These are phyloP conservation scores for Botrytis galanthina DNA, from an alignment of 2,329 filamentous ascomycete species.

Conservation along the genomic window DNA sequence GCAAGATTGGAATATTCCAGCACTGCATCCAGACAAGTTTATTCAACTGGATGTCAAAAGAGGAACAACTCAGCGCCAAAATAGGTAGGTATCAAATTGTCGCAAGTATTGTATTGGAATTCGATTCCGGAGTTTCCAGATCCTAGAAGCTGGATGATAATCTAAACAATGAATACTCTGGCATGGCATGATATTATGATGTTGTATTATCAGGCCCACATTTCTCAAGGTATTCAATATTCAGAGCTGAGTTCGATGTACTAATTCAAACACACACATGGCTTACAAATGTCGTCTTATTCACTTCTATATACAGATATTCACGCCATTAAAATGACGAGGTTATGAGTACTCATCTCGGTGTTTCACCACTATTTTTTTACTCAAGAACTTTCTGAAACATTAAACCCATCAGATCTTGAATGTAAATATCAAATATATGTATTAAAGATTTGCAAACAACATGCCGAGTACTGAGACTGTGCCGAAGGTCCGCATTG, in stretches of 20 bases:
- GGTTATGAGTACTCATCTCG: not conserved
- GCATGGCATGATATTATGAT: not conserved
- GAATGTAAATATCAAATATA: not conserved
- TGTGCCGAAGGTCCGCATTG: not conserved
- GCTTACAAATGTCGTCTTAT: not conserved
- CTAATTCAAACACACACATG: not conserved
- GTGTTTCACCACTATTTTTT: not conserved
- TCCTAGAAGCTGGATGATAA: not conserved
- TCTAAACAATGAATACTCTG: too few species aligned
- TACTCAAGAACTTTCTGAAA: not conserved
- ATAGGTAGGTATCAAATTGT: not conserved
- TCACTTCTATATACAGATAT: not conserved
- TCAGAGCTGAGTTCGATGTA: too few species aligned
- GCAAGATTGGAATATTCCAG: not conserved
- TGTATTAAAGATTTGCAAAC: not conserved
- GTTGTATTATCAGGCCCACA: not conserved
- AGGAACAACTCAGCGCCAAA: not conserved
- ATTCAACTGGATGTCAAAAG: not conserved
- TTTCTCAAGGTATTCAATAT: not conserved
- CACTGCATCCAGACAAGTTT: too few species aligned
- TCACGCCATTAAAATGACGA: accelerated
- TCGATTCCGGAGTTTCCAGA: not conserved
- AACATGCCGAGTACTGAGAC: not conserved
- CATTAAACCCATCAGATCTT: not conserved
- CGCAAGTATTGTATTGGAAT: too few species aligned